Evolutionary conservation across 306 rosid species (phyloP), one percentile per base, ranked within the genome.

Genomic region (Acacia confusa): DNA sequence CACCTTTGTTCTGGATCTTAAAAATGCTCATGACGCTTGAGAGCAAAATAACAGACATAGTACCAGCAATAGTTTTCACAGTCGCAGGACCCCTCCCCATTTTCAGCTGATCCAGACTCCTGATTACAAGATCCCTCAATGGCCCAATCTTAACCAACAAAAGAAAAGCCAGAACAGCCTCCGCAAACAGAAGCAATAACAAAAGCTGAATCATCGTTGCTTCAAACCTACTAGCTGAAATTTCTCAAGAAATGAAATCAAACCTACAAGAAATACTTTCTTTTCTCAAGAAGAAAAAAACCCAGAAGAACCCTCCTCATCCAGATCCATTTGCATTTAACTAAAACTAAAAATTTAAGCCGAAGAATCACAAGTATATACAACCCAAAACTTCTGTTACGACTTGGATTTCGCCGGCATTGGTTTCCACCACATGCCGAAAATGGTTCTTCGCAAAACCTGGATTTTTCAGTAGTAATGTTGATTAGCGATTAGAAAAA

Each of bases 1-100:
- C 97, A 78, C 99, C 99, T 84, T 94, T 93, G 81, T 95, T 92
- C 95, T 93, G 97, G 92, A 95, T 92, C 97, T 95, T 95, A 60
- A 90, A 85, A 85, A 95, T 90, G 87, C 91, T 95, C 91, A 88
- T 87, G 34, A 95, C 85, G 77, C 93, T 93, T 3, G 99, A 93
- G 70, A 93, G 76, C 45, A 95, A 86, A 85, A 95, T 95, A 72
- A 91, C 97, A 85, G 87, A 89, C 99, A 95, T 93, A 28, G 99
- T 95, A 2, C 97, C 95, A 30, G 97, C 99, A 81, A 95, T 90
- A 43, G 98, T 92, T 79, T 88, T 88, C 0, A 95, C 86, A 16
- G 99, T 93, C 22, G 92, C 93, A 36, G 94, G 94, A 82, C 97
- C 97, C n/a, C 90, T 92, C 7, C 97, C 97, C 91, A 82, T 90